Evolutionary conservation across 108 stramenopile genomes (phyloP).

Genomic region (Pelagomonas calceolata): DNA sequence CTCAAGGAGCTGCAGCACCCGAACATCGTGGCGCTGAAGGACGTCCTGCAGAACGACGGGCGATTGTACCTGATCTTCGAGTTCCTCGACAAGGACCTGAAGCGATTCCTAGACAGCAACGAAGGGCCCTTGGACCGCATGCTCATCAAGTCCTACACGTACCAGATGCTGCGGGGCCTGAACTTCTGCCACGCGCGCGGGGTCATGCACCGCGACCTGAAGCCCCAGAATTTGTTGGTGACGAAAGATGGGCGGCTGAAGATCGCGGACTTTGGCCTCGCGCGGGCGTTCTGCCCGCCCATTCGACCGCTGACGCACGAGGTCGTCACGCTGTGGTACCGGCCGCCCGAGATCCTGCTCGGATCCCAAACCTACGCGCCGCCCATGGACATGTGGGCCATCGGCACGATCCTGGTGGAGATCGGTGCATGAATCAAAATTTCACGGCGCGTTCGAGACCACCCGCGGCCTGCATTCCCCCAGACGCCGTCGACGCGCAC

Average conservation of each 20-base stretch:
- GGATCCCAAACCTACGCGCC: slow-evolving; percentile 82
- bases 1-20: slow-evolving; percentile 84
- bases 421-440: too few species aligned
- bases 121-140: slow-evolving; percentile 58
- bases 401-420: slow-evolving; percentile 92
- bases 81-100: slow-evolving; percentile 89
- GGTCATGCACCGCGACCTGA: slow-evolving; percentile 84
- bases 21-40: slow-evolving; percentile 83
- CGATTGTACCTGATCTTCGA: slow-evolving; percentile 92
- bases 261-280: slow-evolving; percentile 95
- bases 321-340: slow-evolving; percentile 82
- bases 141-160: slow-evolving; percentile 70
- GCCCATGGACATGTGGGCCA: slow-evolving; percentile 86
- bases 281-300: slow-evolving; percentile 88
- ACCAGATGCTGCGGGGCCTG: slow-evolving; percentile 69
- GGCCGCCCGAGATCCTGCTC: slow-evolving; percentile 88
- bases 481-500: too few species aligned
- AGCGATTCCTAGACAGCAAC: slow-evolving; percentile 82
- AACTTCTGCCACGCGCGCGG: slow-evolving; percentile 90
- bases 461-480: too few species aligned
- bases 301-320: slow-evolving; percentile 15
- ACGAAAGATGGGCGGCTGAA: slow-evolving; percentile 81
- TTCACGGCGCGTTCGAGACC: too few species aligned
- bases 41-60: slow-evolving; percentile 69
- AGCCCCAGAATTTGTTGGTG: slow-evolving; percentile 95